phyloP scores from a whole-genome alignment of 2,329 filamentous ascomycete genomes.

The Scedosporium apiospermum region DNA sequence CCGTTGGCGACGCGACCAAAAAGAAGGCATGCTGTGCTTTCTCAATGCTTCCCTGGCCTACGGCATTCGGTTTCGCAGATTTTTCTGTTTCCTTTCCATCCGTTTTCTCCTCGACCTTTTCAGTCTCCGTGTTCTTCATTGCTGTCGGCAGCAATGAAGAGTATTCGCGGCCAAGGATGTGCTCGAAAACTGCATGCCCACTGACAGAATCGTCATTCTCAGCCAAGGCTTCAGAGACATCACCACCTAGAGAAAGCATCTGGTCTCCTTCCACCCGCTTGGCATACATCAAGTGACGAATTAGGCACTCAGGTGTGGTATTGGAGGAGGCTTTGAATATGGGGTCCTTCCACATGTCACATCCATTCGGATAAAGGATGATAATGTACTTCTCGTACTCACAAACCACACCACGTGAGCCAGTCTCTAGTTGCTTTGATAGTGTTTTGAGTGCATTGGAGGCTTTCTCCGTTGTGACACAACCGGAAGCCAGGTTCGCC shows the following conservation, averaged over 20 bases:
- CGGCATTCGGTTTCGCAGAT: not conserved
- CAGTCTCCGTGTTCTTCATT: not conserved
- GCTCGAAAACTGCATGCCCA: conserved; percentile 1
- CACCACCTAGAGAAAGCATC: no score
- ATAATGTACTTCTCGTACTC: conserved; percentile 20
- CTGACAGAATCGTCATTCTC: not conserved
- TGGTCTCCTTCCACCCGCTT: conserved; percentile 11
- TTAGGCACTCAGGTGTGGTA: conserved; percentile 8
- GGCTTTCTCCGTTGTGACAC: conserved; percentile 6
- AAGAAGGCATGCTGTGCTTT: conserved; percentile 29
- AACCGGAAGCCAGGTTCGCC: conserved; percentile 8
- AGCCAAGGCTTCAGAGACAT: no score
- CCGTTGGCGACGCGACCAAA: conserved; percentile 36
- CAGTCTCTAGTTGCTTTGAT: conserved; percentile 23
- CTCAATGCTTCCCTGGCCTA: no score
- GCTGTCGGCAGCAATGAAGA: not conserved
- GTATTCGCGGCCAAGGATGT: not conserved
- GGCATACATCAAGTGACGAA: conserved; percentile 29
- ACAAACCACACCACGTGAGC: conserved; percentile 25
- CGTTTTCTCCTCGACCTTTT: not conserved
- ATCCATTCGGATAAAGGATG: conserved; percentile 27
- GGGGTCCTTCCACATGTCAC: conserved; percentile 21
- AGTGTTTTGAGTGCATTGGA: conserved; percentile 16
- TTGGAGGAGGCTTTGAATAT: conserved; percentile 11
- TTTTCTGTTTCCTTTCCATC: not conserved